These are phyloP conservation scores for Hyphopichia khmerensis DNA, from an alignment of 1,139 yeast species.

Conservation along the genomic window DNA sequence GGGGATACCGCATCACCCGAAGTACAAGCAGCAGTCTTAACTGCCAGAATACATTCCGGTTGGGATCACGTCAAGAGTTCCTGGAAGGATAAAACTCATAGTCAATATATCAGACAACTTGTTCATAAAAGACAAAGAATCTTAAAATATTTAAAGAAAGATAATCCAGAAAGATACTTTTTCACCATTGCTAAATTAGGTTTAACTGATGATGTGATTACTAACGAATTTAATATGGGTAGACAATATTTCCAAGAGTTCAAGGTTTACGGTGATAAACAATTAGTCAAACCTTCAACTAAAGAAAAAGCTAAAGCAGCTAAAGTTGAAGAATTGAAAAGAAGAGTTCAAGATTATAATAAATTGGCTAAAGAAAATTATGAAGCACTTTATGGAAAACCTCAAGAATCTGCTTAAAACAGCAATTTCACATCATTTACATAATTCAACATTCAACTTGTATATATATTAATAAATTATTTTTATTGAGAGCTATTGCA, in stretches of 20 bases:
- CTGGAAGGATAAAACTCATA: slow-evolving; percentile 71
- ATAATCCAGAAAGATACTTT: slow-evolving; percentile 77
- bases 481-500: neutral
- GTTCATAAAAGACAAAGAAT: slow-evolving; percentile 88
- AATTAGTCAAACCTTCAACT: slow-evolving; percentile 42
- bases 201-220: slow-evolving; percentile 74
- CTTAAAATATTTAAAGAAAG: slow-evolving; percentile 76
- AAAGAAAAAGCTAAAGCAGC: slow-evolving; percentile 39
- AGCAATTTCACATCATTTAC: neutral
- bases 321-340: slow-evolving; percentile 34
- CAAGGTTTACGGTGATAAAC: slow-evolving; percentile 72
- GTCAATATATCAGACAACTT: slow-evolving; percentile 70
- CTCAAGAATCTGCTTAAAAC: neutral
- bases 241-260: slow-evolving; percentile 82
- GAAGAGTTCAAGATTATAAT: slow-evolving; percentile 42
- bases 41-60: slow-evolving; percentile 75
- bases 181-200: slow-evolving; percentile 88
- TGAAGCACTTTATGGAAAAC: slow-evolving; percentile 19
- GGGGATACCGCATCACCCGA: slow-evolving; percentile 96
- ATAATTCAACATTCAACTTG: neutral
- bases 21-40: slow-evolving; percentile 90
- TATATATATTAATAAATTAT: neutral
- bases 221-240: slow-evolving; percentile 80
- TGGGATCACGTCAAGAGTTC: slow-evolving; percentile 73
- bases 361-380: slow-evolving; percentile 41